Percentiles rank a stretch among this genome's conserved stretches.
These are phyloP conservation scores for Coccomyxa sp. DNA, from an alignment of 139 green algal genomes.

Conservation along the genomic window DNA sequence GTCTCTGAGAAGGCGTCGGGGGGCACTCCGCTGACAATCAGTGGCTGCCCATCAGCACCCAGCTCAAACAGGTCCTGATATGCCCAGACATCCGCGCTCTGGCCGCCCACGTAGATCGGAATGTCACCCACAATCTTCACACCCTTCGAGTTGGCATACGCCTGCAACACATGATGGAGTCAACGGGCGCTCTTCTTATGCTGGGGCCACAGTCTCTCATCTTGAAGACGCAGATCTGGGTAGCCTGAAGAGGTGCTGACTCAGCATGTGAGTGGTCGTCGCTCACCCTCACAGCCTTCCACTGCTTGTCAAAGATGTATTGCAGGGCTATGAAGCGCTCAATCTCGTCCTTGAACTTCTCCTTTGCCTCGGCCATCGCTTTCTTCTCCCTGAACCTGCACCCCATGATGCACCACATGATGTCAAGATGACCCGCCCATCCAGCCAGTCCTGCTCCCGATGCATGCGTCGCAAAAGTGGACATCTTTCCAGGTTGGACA, in stretches of 20 bases:
- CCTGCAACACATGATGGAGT: conserved; percentile 31
- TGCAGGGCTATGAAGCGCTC: conserved; percentile 87
- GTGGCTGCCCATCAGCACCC: conserved; percentile 24
- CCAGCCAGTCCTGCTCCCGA: too few relatives aligned
- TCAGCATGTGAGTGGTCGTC: background rate
- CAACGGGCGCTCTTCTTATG: background rate
- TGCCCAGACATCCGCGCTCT: conserved; percentile 94
- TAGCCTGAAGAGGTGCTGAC: background rate
- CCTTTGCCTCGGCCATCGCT: conserved; percentile 29
- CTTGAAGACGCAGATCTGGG: background rate
- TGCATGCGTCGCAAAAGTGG: too few relatives aligned
- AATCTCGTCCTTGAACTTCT: conserved; percentile 58
- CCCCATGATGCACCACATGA: background rate
- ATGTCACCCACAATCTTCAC: conserved; percentile 96
- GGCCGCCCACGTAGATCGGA: conserved; percentile 96
- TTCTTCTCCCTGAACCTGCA: conserved; percentile 25
- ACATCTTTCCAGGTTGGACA: too few relatives aligned
- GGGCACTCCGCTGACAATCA: conserved; percentile 73
- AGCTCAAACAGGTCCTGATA: conserved; percentile 78
- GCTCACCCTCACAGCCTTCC: conserved; percentile 68
- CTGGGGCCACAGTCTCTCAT: too few relatives aligned
- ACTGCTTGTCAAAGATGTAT: conserved; percentile 96
- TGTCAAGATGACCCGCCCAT: too few relatives aligned
- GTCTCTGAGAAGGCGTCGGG: conserved; percentile 93
- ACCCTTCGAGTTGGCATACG: conserved; percentile 81